These are phyloP conservation scores for Priceomyces carsonii DNA, from an alignment of 805 yeast genomes.

Conservation along the genomic window DNA sequence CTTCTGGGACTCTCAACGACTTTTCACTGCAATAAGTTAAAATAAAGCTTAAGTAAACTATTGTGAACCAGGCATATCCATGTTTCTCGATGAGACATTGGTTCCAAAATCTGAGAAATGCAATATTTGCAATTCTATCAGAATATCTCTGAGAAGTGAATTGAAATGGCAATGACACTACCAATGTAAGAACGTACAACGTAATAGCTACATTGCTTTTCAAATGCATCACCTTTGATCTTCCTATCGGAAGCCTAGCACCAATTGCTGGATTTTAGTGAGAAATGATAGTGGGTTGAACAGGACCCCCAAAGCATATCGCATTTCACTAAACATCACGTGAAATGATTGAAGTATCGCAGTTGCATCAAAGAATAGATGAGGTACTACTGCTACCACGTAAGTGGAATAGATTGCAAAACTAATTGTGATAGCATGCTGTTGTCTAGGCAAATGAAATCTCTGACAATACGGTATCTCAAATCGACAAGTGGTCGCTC, in stretches of 20 bases:
- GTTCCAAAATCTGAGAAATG: constrained; percentile 17
- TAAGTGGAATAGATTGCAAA: background rate
- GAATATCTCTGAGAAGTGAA: constrained; percentile 12
- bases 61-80: constrained; percentile 33
- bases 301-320: no score
- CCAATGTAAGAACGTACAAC: constrained; percentile 13
- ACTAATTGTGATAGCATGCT: background rate
- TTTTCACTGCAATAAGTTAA: constrained; percentile 7
- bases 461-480: constrained; percentile 1
- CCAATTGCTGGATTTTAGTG: no score
- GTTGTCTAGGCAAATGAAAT: no score
- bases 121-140: constrained; percentile 11
- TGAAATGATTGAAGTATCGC: constrained; percentile 10
- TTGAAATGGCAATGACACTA: constrained; percentile 24
- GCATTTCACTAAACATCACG: no score
- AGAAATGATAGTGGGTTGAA: no score
- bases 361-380: background rate
- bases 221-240: background rate
- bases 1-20: constrained; percentile 6
- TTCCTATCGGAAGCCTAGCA: no score
- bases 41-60: constrained; percentile 15
- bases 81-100: constrained; percentile 21
- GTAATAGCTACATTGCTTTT: background rate
- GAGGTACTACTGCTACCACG: background rate
- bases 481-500: no score